Base-by-base conservation (phyloP, 2,329 filamentous ascomycete species). In the Plenodomus tracheiphilus region DNA sequence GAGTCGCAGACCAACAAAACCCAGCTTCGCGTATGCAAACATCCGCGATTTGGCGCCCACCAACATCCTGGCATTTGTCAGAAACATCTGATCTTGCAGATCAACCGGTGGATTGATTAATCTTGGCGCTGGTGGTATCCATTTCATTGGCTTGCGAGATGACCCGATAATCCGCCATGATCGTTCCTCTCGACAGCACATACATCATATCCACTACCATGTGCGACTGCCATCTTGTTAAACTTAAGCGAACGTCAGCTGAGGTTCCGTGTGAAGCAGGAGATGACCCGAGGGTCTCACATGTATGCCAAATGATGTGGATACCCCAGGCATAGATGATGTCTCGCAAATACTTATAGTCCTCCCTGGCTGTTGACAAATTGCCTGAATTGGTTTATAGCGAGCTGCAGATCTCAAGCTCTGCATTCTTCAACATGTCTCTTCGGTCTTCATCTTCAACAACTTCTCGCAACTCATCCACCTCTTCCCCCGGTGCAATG, bases 51-150 rank as follows among this genome's bases (percentile, higher is more conserved):
- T 35, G 47, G 46, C 39, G 28, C 21, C 22, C 22, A 38, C 30
- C 25, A 21, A 11, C 21, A 17, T 17, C 40, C 43, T 20, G 48
- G 19, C 39, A 63, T 63, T 63, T 60, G 60, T 63, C 60, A 63
- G 55, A 22, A 37, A 43, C n/a, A 41, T 46, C 39, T 40, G 34
- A 22, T 28, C 30, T 37, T 13, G 32, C 34, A 40, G 18, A 11
- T 32, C 28, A 11, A 4, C 4, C 30, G 43, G 39, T 44, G 41
- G 32, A 43, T 18, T 43, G 42, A 47, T 38, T 25, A 38, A 32
- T 19, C 19, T 36, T 38, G 32, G 35, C 16, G 22, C 35, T 15
- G 34, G 17, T 17, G 35, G 17, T 39, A 35, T 22, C 25, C 34
- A 37, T 41, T 39, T 43, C 17, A 60, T 60, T 58, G 54, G 56